A percentile compares a stretch with the other conserved stretches of the same genome.
Evolutionary conservation across 192 early-diverging fungal species (phyloP).

Genomic region (Coemansia biformis): DNA sequence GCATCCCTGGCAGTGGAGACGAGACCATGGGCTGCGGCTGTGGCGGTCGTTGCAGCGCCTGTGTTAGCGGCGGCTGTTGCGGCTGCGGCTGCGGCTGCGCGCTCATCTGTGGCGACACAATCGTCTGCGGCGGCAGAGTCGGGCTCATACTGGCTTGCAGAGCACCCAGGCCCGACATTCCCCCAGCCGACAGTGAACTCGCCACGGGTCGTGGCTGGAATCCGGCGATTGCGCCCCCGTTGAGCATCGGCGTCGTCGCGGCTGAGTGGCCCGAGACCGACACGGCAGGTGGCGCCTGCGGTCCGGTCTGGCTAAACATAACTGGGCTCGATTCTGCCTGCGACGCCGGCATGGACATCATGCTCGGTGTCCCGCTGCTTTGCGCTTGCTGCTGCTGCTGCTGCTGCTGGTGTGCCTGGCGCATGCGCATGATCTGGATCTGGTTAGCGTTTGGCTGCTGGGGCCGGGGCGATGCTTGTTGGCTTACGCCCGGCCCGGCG

Average conservation of each 20-base stretch:
- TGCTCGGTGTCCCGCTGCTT: neutral
- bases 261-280: constrained; percentile 11
- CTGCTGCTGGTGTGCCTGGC: constrained; percentile 31
- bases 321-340: constrained; percentile 24
- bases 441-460: constrained; percentile 25
- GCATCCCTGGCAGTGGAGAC: constrained; percentile 13
- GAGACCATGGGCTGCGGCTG: constrained; percentile 7
- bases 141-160: constrained; percentile 1
- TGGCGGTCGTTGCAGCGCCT: constrained; percentile 5
- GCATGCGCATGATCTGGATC: constrained; percentile 33
- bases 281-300: neutral
- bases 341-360: neutral
- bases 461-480: constrained; percentile 9
- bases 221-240: neutral
- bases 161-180: constrained; percentile 3
- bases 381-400: constrained; percentile 21
- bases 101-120: constrained; percentile 14
- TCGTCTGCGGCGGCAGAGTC: constrained; percentile 1
- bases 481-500: constrained; percentile 2
- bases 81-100: constrained; percentile 9
- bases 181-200: too few species aligned
- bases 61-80: constrained; percentile 2
- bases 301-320: constrained; percentile 9
- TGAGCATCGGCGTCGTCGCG: constrained; percentile 9
- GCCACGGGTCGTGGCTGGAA: constrained; percentile 1